Base-by-base conservation (phyloP, 2,329 filamentous ascomycete species). In the Diplocarpon mali region DNA sequence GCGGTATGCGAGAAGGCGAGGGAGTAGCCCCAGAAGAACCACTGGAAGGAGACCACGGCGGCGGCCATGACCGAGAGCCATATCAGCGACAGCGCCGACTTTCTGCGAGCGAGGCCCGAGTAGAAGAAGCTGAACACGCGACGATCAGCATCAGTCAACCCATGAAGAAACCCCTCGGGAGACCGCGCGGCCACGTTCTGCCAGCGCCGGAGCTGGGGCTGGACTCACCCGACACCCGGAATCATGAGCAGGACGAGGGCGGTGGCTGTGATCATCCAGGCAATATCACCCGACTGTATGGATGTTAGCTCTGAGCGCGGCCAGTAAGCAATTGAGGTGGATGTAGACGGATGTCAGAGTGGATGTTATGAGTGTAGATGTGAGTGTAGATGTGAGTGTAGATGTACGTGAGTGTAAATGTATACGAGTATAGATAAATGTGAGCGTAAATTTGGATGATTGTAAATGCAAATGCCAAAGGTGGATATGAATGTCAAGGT, bases 221-320 rank as follows among this genome's bases (percentile, higher is more conserved):
- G 52, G 48, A 65, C 71, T 62, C 65, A 75, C 59, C 85, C 88
- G 57, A 94, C 86, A 55, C 88, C 88, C 2, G 88, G 88, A 67
- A 94, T 87, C 88, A 94, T 94, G 56, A 95, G 77, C 56, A 93
- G 69, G 42, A 94, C 87, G 42, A 95, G 73, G 6, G 85, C 87
- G 1, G 86, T 88, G 24, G 84, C 73, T 15, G 78, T 83, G 55
- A 94, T 78, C 66, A 93, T 79, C 83, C 84, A 94, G 45, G 79
- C 82, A 53, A 93, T 83, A 67, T 94, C 85, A 60, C 87, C 87
- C 47, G 80, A 71, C 82, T 87, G 49, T 30, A 48, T 79, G 65
- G 20, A 88, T 71, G 47, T 84, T 84, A 52, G 43, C 40, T 17
- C 29, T 31, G 24, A 34, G 28, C 16, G 85, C 84, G 38, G 36